Evolutionary conservation across 2,329 filamentous ascomycete genomes (phyloP), one percentile per base, ranked within the genome.

Genomic region (Polytolypa hystricis): DNA sequence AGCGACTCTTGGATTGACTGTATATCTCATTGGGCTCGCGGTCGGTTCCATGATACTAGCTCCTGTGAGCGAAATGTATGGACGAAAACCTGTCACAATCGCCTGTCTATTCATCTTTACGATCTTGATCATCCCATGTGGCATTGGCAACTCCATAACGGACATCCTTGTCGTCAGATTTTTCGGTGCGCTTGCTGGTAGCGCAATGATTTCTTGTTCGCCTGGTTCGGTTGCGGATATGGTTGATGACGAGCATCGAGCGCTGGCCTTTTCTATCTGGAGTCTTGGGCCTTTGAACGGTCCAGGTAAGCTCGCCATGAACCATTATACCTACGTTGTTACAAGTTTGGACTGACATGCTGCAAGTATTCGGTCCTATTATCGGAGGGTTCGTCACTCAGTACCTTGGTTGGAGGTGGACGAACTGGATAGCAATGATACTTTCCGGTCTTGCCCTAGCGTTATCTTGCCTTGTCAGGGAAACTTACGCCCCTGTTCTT

Each of bases 141-240:
- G 73, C 8, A 54, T 87, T 17, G 78, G 81, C 4, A 74, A 73
- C 35, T 81, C 79, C 4, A 62, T 89, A 1, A 67, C 69, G 1
- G 69, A 75, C 25, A 73, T 91, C 30, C 70, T 91, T n/a, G 65
- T 82, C 4, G 67, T 79, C 33, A 71, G 84, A 16, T 87, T 86
- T 55, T 74, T 91, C 44, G 79, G 77, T 19, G 81, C 79, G 5
- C 58, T 85, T 38, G 84, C 79, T 35, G 81, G 84, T 3, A 74
- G 83, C 4, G 84, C 81, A 28, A 81, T 93, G 74, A 78, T 94
- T 17, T 76, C 78, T 9, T 93, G 93, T 53, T 76, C 81, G 1
- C 84, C 86, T 0, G 87, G 86, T 2, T 84, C 79, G 5, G 73
- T 94, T 8, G 78, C 82, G 18, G 87, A 95, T 55, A 79, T 94